Conservation (phyloP, 371 early-diverging fungal species). For the Smittium culicis region DNA sequence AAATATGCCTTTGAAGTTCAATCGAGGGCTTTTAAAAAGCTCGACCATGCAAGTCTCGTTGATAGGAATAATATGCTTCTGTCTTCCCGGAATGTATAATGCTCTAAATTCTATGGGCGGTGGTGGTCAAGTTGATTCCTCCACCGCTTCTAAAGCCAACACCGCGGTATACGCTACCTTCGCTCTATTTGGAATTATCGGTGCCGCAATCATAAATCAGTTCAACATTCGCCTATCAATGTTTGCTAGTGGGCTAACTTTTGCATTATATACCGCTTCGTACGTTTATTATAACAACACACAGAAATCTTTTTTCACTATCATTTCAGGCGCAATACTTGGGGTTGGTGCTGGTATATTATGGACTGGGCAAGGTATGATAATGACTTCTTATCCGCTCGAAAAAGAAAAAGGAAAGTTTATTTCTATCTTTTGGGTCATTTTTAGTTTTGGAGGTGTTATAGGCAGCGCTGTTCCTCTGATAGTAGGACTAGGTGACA, state of each 20-base stretch:
- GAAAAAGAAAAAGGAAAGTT: conserved; percentile 58
- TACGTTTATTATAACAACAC: conserved; percentile 16
- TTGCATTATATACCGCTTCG: conserved; percentile 23
- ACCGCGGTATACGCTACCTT: conserved; percentile 43
- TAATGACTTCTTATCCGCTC: conserved; percentile 60
- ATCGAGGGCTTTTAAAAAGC: no score
- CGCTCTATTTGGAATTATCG: conserved; percentile 38
- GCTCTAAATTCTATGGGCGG: conserved; percentile 45
- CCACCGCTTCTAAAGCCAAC: conserved; percentile 39
- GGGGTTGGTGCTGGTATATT: conserved; percentile 35
- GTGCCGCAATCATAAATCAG: conserved; percentile 19
- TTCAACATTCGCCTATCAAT: conserved; percentile 20
- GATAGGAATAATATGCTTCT: neutral
- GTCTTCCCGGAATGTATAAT: conserved; percentile 40
- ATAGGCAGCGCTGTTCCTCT: conserved; percentile 57
- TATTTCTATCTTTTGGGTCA: conserved; percentile 62
- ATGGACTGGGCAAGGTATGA: conserved; percentile 62
- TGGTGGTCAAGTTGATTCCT: conserved; percentile 43
- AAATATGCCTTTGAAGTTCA: no score
- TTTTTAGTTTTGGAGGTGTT: conserved; percentile 64
- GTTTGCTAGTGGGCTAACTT: conserved; percentile 11
- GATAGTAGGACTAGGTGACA: no score
- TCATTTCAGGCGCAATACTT: conserved; percentile 29
- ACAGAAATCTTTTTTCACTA: conserved; percentile 15
- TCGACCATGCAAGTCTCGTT: neutral